Evolutionary conservation across 768 basidiomycete genomes (phyloP).

Genomic region (Boletus fagicola): DNA sequence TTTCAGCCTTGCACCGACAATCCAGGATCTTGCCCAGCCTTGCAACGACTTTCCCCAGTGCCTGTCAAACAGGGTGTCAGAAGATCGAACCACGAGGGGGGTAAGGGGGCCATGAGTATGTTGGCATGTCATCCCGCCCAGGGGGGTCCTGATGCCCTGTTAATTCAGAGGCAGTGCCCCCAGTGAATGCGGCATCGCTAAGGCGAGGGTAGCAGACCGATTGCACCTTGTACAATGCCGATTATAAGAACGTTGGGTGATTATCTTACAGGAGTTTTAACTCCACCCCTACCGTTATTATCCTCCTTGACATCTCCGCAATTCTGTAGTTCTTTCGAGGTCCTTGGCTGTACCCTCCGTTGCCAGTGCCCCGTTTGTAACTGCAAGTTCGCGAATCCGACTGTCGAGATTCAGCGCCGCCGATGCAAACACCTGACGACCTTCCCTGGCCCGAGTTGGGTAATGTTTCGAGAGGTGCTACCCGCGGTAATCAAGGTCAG

Average conservation of each 20-base stretch:
- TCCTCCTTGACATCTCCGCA: constrained; percentile 21
- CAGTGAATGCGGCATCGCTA: constrained; percentile 39
- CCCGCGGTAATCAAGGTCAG: constrained; percentile 82
- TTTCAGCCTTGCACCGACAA: constrained; percentile 30
- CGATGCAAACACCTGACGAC: constrained; percentile 59
- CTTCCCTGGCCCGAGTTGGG: constrained; percentile 85
- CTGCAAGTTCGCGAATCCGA: constrained; percentile 5
- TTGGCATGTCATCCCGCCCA: constrained; percentile 35
- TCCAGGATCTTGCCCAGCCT: constrained; percentile 31
- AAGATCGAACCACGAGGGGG: constrained; percentile 22
- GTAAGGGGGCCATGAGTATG: constrained; percentile 29
- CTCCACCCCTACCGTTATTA: constrained; percentile 35
- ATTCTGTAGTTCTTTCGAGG: constrained; percentile 11
- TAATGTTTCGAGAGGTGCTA: constrained; percentile 81
- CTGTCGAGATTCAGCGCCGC: constrained; percentile 7
- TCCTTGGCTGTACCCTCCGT: constrained; percentile 16
- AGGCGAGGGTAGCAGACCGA: constrained; percentile 23
- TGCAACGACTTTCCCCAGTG: constrained; percentile 25
- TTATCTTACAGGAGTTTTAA: constrained; percentile 38
- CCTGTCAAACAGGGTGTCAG: constrained; percentile 35
- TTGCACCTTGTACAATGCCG: constrained; percentile 31
- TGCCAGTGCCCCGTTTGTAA: constrained; percentile 5
- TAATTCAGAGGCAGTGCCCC: constrained; percentile 33
- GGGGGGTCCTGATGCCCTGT: constrained; percentile 30
- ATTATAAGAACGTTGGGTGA: constrained; percentile 36